These are phyloP conservation scores for Botryotinia convoluta DNA, from an alignment of 2,329 filamentous ascomycete genomes.

Conservation along the genomic window DNA sequence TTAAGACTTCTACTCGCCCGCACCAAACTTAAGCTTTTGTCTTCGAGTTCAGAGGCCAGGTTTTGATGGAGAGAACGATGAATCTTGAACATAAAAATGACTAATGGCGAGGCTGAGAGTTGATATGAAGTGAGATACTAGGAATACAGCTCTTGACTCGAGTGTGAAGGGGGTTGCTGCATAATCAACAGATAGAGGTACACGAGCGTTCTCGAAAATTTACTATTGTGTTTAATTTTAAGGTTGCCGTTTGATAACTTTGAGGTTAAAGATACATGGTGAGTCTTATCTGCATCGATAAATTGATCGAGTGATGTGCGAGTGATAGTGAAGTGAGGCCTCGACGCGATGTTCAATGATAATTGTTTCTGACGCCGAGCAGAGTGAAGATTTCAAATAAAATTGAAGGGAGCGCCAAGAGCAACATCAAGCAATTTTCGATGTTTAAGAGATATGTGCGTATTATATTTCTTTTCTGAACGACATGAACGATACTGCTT, in stretches of 20 bases:
- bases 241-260: not conserved
- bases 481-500: not conserved
- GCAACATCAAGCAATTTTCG: not conserved
- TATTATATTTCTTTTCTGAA: not conserved
- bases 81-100: too few species aligned
- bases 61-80: too few species aligned
- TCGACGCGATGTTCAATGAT: not conserved
- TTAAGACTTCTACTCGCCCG: too few species aligned
- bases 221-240: not conserved
- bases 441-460: accelerated
- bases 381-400: not conserved
- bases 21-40: too few species aligned
- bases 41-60: too few species aligned
- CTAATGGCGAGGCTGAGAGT: too few species aligned
- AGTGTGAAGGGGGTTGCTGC: too few species aligned
- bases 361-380: not conserved
- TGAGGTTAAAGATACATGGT: not conserved
- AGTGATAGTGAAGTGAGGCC: not conserved
- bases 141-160: not conserved
- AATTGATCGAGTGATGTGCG: not conserved
- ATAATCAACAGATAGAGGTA: not conserved
- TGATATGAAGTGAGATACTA: too few species aligned
- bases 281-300: not conserved
- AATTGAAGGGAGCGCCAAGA: too few species aligned
- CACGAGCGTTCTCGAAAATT: not conserved